phyloP scores from a whole-genome alignment of 2,329 filamentous ascomycete species.

The Trichoderma cornu-damae region DNA sequence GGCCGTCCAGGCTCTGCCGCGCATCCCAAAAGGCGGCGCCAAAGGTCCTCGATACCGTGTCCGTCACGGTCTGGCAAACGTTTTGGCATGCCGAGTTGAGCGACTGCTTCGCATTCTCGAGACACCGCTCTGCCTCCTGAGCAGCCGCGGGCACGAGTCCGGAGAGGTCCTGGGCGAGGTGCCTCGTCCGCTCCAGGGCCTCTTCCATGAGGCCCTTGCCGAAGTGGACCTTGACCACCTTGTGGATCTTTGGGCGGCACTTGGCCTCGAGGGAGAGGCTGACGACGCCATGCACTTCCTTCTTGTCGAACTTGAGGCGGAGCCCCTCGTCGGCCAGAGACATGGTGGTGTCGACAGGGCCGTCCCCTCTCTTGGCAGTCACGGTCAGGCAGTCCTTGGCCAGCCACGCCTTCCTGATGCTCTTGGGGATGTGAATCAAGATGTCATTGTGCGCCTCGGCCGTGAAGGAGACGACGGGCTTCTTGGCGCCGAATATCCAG shows the following conservation, averaged over 20 bases:
- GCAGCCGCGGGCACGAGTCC: conserved; percentile 38
- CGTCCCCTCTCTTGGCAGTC: conserved; percentile 46
- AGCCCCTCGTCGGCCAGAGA: conserved; percentile 47
- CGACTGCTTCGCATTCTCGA: conserved; percentile 34
- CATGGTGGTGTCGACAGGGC: conserved; percentile 45
- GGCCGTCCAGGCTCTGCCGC: conserved; percentile 24
- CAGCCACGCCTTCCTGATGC: conserved; percentile 50
- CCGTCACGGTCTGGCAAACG: conserved; percentile 26
- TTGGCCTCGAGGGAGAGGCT: conserved; percentile 55
- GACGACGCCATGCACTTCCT: conserved; percentile 54
- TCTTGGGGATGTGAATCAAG: conserved; percentile 47
- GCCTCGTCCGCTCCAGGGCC: conserved; percentile 41
- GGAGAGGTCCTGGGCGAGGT: conserved; percentile 40
- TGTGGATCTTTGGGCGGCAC: conserved; percentile 55
- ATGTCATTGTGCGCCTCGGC: conserved; percentile 44
- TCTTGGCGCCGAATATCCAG: conserved; percentile 33
- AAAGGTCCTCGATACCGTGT: conserved; percentile 27
- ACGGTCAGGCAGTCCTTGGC: conserved; percentile 53
- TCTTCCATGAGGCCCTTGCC: conserved; percentile 44
- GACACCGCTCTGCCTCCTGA: conserved; percentile 36
- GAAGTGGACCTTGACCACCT: conserved; percentile 57
- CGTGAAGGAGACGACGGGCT: conserved; percentile 30
- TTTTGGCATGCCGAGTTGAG: conserved; percentile 31
- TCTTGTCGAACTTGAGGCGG: conserved; percentile 46
- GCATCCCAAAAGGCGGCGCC: conserved; percentile 22